Evolutionary conservation across 331 rosid genomes (phyloP), one percentile per base, ranked within the genome.

Genomic region (Acacia pycnantha): DNA sequence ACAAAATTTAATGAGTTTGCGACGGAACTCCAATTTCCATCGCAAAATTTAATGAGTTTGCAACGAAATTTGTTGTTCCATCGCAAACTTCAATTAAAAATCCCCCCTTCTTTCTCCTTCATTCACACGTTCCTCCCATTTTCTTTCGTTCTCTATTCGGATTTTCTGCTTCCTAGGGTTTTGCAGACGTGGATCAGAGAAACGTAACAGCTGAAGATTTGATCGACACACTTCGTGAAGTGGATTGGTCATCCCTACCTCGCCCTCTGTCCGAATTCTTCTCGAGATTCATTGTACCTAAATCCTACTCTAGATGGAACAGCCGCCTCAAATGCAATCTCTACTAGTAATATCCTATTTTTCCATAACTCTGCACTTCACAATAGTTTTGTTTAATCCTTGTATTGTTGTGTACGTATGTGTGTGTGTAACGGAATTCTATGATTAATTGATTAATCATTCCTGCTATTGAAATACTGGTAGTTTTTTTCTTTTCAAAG

Each of bases 231-330:
- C 97, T 96, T 71, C 97, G 99, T 35, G 99, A 96, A 87, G 99
- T 96, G 2, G 99, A 96, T 76, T 96, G 99, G 99, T 96, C 99
- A 1, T 89, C 98, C 56, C 98, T 98, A 62, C 99, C 99, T 67
- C 98, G 99, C 0, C 98, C 99, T 44, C 70, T 92, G 29, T 83
- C 95, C 0, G 99, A 96, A 87, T 94, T 96, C 93, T 94, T 96
- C 92, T 94, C 98, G 47, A 81, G 84, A 77, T 92, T 90, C 86
- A 84, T 92, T 37, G 9, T 85, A 43, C 94, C 94, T 67, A 84
- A 91, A 87, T 89, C 97, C 16, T 86, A 73, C 26, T 40, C 92
- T 51, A 94, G 92, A 86, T 96, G 98, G 99, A 90, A 78, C 65
- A 91, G 96, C 93, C 93, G 93, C 77, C 91, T 91, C 90, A 96